These are phyloP conservation scores for Pholiota adiposa DNA, from an alignment of 1,284 basidiomycete genomes.

Conservation along the genomic window DNA sequence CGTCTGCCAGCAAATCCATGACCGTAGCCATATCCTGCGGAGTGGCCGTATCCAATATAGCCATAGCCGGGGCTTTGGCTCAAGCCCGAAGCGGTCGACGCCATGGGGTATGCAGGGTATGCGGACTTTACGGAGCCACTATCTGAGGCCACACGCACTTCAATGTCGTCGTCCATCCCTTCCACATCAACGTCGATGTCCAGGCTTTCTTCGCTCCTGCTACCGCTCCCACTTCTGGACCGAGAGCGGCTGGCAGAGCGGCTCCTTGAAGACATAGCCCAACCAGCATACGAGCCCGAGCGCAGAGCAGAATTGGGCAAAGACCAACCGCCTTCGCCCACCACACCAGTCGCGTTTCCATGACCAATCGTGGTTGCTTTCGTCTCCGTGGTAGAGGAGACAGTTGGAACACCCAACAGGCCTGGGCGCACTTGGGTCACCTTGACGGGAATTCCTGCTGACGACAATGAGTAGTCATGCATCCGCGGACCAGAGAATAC, in stretches of 20 bases:
- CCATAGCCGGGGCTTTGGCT: conserved; percentile 23
- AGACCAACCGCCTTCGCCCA: conserved; percentile 45
- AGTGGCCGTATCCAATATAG: conserved; percentile 25
- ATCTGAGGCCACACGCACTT: neutral
- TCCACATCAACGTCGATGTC: conserved; percentile 38
- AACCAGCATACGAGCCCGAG: conserved; percentile 28
- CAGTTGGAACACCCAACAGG: conserved; percentile 48
- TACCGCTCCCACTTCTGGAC: conserved; percentile 42
- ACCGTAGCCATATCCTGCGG: conserved; percentile 10
- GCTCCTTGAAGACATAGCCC: conserved; percentile 26
- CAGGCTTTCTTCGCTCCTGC: conserved; percentile 33
- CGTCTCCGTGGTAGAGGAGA: conserved; percentile 11
- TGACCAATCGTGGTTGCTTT: neutral
- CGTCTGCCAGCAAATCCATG: conserved; percentile 3
- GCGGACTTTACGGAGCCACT: neutral
- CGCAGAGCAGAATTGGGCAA: conserved; percentile 56
- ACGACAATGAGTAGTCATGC: conserved; percentile 63
- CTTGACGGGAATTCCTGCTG: conserved; percentile 35
- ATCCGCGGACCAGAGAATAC: conserved; percentile 58
- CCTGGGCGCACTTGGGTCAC: conserved; percentile 64
- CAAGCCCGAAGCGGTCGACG: neutral
- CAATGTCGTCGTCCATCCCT: conserved; percentile 12
- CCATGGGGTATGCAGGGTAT: neutral
- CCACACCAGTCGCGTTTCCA: conserved; percentile 16
- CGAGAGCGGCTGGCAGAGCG: conserved; percentile 32